Base-by-base conservation (phyloP, 2,329 filamentous ascomycete genomes). In the Fusarium setosum region DNA sequence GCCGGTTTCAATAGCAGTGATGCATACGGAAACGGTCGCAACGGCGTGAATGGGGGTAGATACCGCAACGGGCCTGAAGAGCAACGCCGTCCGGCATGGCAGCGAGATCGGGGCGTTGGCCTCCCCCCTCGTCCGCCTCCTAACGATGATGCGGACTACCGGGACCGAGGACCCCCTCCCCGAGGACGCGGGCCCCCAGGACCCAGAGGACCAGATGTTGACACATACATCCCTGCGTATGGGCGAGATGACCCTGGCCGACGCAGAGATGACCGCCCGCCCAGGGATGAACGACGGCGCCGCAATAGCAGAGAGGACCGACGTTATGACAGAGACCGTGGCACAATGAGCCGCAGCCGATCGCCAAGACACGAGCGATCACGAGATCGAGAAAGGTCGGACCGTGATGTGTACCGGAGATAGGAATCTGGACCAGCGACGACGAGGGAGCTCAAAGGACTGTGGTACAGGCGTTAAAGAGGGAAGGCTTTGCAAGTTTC, bases 51-150 rank as follows among this genome's bases (percentile, higher is more conserved):
- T 49, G 81, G 81, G 6, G 76, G 79, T 20, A 79, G 84, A 24
- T 82, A 82, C 53, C 79, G 79, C 15, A 73, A 72, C 61, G 79
- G 73, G 50, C 80, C 72, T 18, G 80, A 83, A 15, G 81, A 82
- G 13, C 80, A 82, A 15, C 80, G 84, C 15, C 77, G 84, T 49
- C 85, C 85, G 6, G 84, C 83, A 3, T 88, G 86, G 86, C 81
- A 83, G 42, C 77, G 84, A 52, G 84, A 86, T n/a, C 80, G 82
- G 20, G 82, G 81, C 4, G 63, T 52, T 11, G 83, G 83, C 5
- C 78, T 84, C 10, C 85, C 84, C 3, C 83, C 85, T 3, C 81
- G 82, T n/a, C 74, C 68, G 15, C 68, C 70, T 4, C 72, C 71
- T 2, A 71, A 74, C 23, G 77, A 79, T 17, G 76, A 80, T 41